A percentile compares a stretch with the other conserved stretches of the same genome.
These are phyloP conservation scores for Bipolaris sorokiniana DNA, from an alignment of 2,329 filamentous ascomycete species.

Conservation along the genomic window DNA sequence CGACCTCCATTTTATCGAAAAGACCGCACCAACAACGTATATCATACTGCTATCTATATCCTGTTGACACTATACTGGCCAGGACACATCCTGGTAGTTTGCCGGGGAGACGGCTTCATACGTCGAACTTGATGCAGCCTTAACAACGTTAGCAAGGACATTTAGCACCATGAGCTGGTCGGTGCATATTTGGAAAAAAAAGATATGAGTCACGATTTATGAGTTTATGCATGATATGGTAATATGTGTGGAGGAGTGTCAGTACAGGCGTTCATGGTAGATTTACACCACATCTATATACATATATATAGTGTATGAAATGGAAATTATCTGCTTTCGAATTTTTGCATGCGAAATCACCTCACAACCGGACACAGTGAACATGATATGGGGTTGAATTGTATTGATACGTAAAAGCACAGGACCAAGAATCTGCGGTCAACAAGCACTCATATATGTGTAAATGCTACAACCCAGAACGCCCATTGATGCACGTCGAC, in stretches of 20 bases:
- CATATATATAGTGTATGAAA: neutral
- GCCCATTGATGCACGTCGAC: constrained; percentile 1
- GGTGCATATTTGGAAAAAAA: neutral
- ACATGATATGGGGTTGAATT: neutral
- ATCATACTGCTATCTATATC: neutral
- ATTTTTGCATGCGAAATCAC: neutral
- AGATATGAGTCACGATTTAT: constrained; percentile 5
- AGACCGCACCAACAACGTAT: neutral
- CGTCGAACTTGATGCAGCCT: neutral
- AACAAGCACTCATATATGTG: neutral
- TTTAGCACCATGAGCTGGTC: neutral
- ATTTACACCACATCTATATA: neutral
- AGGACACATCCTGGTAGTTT: neutral
- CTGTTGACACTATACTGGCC: neutral
- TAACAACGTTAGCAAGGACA: neutral
- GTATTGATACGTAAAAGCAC: neutral
- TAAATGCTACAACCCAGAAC: constrained; percentile 2
- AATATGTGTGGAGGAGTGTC: constrained; percentile 4
- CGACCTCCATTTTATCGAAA: neutral
- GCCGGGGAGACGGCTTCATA: neutral
- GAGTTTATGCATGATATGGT: constrained; percentile 8
- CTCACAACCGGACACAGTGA: no score
- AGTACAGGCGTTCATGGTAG: constrained; percentile 3
- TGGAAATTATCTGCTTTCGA: neutral
- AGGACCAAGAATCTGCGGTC: neutral